Percentiles rank a stretch among this genome's conserved stretches.
Conservation (phyloP, 805 yeast species). For the Nakazawaea anatomiae region DNA sequence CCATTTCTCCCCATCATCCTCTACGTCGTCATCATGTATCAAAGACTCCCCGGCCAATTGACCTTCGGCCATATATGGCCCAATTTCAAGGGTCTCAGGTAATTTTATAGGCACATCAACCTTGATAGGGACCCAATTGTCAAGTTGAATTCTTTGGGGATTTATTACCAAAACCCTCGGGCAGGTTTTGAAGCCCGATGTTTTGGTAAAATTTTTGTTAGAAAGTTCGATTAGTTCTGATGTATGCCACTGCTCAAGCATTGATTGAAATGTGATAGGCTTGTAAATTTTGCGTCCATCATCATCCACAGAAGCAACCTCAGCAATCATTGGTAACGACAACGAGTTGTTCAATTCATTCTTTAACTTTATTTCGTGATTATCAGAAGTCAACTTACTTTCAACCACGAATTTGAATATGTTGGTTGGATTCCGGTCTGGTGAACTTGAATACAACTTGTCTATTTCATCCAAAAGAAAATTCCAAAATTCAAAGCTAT, state of each 20-base stretch:
- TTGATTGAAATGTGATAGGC: slow-evolving; percentile 40
- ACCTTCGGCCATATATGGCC: slow-evolving; percentile 33
- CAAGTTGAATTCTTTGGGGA: slow-evolving; percentile 75
- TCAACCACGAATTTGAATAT: slow-evolving; percentile 60
- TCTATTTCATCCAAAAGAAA: slow-evolving; percentile 64
- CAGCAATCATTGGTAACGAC: slow-evolving; percentile 50
- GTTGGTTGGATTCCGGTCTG: slow-evolving; percentile 40
- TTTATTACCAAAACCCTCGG: slow-evolving; percentile 71
- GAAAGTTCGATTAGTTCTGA: slow-evolving; percentile 56
- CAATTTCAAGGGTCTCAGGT: slow-evolving; percentile 40
- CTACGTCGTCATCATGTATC: slow-evolving; percentile 31
- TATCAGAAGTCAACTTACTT: slow-evolving; percentile 52
- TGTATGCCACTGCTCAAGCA: slow-evolving; percentile 38
- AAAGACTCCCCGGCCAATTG: slow-evolving; percentile 33
- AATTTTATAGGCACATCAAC: slow-evolving; percentile 63
- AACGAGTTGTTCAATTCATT: slow-evolving; percentile 56
- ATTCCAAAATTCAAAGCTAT: slow-evolving; percentile 83
- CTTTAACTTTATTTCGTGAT: slow-evolving; percentile 48
- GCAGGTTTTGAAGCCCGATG: slow-evolving; percentile 48
- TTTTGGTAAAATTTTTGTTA: slow-evolving; percentile 40
- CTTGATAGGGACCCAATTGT: slow-evolving; percentile 88
- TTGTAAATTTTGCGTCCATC: slow-evolving; percentile 43
- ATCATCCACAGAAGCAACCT: slow-evolving; percentile 29
- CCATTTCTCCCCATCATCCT: slow-evolving; percentile 13
- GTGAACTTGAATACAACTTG: slow-evolving; percentile 26